Evolutionary conservation across 208 protist genomes (phyloP), one percentile per base, ranked within the genome.

Genomic region (Jaenimonas drosophilae): DNA sequence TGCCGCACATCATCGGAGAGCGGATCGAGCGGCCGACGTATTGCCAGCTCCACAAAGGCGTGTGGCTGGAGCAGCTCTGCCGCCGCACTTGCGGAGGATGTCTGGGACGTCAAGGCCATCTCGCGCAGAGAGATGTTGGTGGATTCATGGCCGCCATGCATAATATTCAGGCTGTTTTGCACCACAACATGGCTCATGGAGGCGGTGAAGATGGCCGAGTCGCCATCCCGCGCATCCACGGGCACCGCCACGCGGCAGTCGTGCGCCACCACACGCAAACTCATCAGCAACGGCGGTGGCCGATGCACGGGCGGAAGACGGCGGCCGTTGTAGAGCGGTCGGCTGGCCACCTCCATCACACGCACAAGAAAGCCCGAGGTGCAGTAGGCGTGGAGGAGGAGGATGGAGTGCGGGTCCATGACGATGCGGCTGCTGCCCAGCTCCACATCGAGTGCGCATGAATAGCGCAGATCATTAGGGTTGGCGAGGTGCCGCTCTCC

Each of bases 301-400:
- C 70, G 58, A 11, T 56, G 51, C n/a, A 59, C 30, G 14, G 64
- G 63, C 11, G 66, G 48, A 36, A 72, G 61, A 12, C 56, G 54
- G 16, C 68, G 59, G 4, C 77, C 71, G 50, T 93, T 83, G 57
- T 93, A 93, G 12, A 87, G 59, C 16, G 85, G 66, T 12, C 85
- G 73, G 17, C 69, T 68, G 3, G 53, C 47, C 12, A 93, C 29
- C 3, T 47, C 30, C 2, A 70, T 53, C 24, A 89, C 38, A 5
- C 71, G 60, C 2, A 74, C 64, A 43, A 89, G 84, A 34, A 88
- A 66, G 37, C 85, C 85, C 0, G 34, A 59, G 12, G 64, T 56
- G 52, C 88, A 84, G 63, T 90, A 90, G 27, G 56, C 54, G 50
- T 78, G 76, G 23, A 93, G 61, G 23, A 77, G 45, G 69, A 83